Evolutionary conservation across 31 red algal species (phyloP).

Genomic region (Asparagopsis taxiformis): DNA sequence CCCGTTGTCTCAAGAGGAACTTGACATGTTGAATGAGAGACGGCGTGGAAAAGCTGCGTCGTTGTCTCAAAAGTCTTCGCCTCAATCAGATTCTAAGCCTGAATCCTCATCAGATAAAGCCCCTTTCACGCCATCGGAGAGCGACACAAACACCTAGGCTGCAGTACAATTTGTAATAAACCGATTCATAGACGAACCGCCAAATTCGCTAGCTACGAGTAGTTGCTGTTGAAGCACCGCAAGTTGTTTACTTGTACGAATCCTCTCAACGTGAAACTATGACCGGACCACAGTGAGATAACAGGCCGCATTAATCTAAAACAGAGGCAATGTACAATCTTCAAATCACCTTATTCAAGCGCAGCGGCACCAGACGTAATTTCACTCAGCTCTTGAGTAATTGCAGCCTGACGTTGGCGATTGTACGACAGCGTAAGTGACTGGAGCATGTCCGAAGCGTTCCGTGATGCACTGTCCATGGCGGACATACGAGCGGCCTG

Average conservation of each 20-base stretch:
- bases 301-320: too few species aligned
- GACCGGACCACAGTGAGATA: neutral
- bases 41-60: too few species aligned
- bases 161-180: too few species aligned
- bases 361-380: conserved; percentile 96
- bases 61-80: too few species aligned
- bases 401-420: conserved; percentile 94
- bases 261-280: neutral
- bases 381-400: conserved; percentile 96
- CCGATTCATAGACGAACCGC: too few species aligned
- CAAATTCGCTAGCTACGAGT: too few species aligned
- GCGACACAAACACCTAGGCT: too few species aligned
- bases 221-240: too few species aligned
- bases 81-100: too few species aligned
- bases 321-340: neutral
- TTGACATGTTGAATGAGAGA: neutral
- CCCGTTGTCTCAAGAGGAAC: neutral
- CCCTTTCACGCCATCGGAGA: too few species aligned
- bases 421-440: conserved; percentile 93
- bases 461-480: conserved; percentile 95
- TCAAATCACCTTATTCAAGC: conserved; percentile 49
- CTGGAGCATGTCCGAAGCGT: conserved; percentile 93
- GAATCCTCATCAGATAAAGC: too few species aligned
- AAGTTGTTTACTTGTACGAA: neutral
- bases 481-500: conserved; percentile 96